These are phyloP conservation scores for Blastomyces percursus DNA, from an alignment of 2,329 filamentous ascomycete species.

Conservation along the genomic window DNA sequence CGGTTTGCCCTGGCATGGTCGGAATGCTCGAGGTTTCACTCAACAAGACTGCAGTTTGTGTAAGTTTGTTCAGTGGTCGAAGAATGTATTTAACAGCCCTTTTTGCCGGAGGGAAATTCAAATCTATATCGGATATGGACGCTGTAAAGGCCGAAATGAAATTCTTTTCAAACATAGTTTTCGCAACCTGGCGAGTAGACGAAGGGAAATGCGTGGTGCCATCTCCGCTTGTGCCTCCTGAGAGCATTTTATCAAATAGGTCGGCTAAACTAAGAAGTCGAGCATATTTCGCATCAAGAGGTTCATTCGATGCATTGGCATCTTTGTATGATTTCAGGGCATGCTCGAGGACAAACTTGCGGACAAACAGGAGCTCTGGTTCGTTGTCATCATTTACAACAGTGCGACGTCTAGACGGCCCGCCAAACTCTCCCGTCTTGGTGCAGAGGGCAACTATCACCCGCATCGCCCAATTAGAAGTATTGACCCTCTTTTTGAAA, in stretches of 20 bases:
- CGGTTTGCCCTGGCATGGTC: slow-evolving; percentile 53
- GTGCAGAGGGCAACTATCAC: slow-evolving; percentile 77
- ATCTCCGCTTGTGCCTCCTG: slow-evolving; percentile 58
- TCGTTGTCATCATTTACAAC: slow-evolving; percentile 32
- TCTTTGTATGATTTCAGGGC: slow-evolving; percentile 86
- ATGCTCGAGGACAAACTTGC: slow-evolving; percentile 90
- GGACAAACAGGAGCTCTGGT: slow-evolving; percentile 65
- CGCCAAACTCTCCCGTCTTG: slow-evolving; percentile 69
- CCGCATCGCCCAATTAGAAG: slow-evolving; percentile 73
- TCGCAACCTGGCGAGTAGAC: slow-evolving; percentile 74
- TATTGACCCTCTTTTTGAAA: slow-evolving; percentile 75
- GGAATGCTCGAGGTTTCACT: slow-evolving; percentile 72
- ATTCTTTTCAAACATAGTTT: slow-evolving; percentile 97
- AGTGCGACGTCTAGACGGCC: slow-evolving; percentile 43
- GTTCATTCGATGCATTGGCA: slow-evolving; percentile 64
- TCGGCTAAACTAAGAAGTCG: slow-evolving; percentile 80
- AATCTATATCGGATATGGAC: slow-evolving; percentile 88
- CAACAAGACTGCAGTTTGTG: slow-evolving; percentile 72
- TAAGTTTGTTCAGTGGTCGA: slow-evolving; percentile 75
- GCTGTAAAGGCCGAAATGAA: slow-evolving; percentile 79
- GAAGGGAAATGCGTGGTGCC: slow-evolving; percentile 36
- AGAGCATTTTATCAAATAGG: slow-evolving; percentile 85
- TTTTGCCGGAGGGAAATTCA: slow-evolving; percentile 88
- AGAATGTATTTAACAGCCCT: slow-evolving; percentile 94
- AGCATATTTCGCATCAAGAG: slow-evolving; percentile 75